Evolutionary conservation across 2,329 filamentous ascomycete species (phyloP).

Genomic region (Aaosphaeria pasadenensis): DNA sequence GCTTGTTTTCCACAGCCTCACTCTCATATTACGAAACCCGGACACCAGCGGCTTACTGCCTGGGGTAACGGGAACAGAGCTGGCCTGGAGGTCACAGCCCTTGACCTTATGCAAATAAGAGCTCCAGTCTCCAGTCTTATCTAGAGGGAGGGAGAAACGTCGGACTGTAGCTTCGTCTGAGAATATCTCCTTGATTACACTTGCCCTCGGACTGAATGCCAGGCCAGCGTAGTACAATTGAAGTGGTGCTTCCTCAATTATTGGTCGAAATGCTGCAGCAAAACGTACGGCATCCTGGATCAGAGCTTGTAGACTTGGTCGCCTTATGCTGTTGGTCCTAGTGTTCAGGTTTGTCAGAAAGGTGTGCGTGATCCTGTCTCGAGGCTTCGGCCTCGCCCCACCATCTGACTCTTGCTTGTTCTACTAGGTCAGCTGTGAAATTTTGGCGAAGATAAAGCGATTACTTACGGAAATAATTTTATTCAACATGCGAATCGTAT

Average conservation of each 20-base stretch:
- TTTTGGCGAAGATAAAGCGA: no score
- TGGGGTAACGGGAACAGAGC: neutral
- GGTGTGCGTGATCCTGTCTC: no score
- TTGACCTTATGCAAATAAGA: neutral
- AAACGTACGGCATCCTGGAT: neutral
- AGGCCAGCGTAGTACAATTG: neutral
- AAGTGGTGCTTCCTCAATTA: neutral
- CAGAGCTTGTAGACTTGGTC: no score
- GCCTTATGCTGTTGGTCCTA: no score
- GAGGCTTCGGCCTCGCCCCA: no score
- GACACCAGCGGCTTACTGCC: neutral
- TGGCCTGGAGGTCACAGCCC: neutral
- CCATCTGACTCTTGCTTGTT: no score
- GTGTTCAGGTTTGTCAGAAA: no score
- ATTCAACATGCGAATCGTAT: no score
- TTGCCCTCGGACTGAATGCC: neutral
- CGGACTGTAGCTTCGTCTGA: neutral
- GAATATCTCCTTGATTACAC: neutral
- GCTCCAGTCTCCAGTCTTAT: neutral
- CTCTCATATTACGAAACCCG: neutral
- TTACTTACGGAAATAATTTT: no score
- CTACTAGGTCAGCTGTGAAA: no score
- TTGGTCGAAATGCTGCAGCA: neutral
- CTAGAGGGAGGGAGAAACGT: neutral
- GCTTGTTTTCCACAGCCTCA: neutral